These are phyloP conservation scores for Leishmania turanica DNA, from an alignment of 208 protist species.

Conservation along the genomic window DNA sequence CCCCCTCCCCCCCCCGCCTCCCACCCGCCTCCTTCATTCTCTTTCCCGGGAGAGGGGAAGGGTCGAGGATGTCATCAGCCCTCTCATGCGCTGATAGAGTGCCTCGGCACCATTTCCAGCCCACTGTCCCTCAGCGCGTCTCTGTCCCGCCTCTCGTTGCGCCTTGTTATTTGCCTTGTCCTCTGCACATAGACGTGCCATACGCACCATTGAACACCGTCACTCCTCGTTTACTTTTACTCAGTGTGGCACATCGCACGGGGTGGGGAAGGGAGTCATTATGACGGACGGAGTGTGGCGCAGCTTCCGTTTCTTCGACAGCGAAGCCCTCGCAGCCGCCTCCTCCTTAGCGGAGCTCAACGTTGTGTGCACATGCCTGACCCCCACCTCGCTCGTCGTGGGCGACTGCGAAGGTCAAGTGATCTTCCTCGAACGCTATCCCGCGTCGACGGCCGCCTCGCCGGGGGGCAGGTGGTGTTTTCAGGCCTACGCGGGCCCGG, in stretches of 20 bases:
- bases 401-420: constrained; percentile 84
- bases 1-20: not conserved
- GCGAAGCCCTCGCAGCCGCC: constrained; percentile 25
- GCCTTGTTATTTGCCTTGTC: not conserved
- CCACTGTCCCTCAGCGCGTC: not conserved
- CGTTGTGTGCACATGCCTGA: constrained; percentile 75
- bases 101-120: not conserved
- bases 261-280: too few relatives aligned
- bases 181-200: not conserved
- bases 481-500: constrained; percentile 73
- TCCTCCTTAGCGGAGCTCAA: constrained; percentile 41
- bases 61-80: not conserved
- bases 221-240: not conserved
- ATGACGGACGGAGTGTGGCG: constrained; percentile 31
- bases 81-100: too few relatives aligned
- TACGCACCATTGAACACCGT: not conserved
- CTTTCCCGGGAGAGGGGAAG: not conserved
- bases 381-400: constrained; percentile 79
- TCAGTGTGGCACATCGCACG: not conserved
- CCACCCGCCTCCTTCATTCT: not conserved
- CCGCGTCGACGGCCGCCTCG: not conserved
- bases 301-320: constrained; percentile 77
- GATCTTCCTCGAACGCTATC: constrained; percentile 64
- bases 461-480: constrained; percentile 42
- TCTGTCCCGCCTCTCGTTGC: not conserved